phyloP scores from a whole-genome alignment of 306 rosid species.

The Castanopsis chinensis region DNA sequence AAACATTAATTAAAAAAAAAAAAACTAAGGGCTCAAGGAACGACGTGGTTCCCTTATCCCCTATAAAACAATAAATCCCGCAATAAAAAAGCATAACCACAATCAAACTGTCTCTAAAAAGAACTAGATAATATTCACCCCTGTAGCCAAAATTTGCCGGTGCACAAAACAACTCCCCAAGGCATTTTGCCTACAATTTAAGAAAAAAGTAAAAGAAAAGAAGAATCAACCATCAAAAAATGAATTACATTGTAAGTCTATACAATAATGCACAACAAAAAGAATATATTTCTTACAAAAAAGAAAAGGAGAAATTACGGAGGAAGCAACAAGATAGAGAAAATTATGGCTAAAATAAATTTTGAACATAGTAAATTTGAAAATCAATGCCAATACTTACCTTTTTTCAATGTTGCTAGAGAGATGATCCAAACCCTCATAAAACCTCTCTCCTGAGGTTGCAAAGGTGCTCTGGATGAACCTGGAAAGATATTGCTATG shows the following conservation, averaged over 20 bases:
- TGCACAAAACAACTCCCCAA: slow-evolving; percentile 39
- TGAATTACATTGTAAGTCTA: background rate
- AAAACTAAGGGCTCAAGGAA: too few species aligned
- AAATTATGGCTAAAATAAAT: background rate
- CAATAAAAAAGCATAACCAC: slow-evolving; percentile 33
- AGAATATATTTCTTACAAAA: background rate
- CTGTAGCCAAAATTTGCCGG: slow-evolving; percentile 83
- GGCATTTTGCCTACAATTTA: slow-evolving; percentile 55
- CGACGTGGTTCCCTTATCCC: too few species aligned
- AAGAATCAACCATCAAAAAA: background rate
- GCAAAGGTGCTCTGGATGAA: slow-evolving; percentile 99
- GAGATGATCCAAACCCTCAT: slow-evolving; percentile 96
- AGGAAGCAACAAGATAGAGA: background rate
- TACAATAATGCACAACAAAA: background rate
- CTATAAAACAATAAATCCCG: background rate
- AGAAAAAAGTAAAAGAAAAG: background rate
- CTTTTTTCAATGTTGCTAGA: slow-evolving; percentile 99
- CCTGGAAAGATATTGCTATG: slow-evolving; percentile 44
- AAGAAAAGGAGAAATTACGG: background rate
- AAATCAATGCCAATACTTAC: slow-evolving; percentile 21
- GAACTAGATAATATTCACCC: slow-evolving; percentile 87
- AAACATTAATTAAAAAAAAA: too few species aligned
- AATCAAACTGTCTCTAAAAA: slow-evolving; percentile 41
- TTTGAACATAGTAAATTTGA: background rate
- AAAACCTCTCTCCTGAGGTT: slow-evolving; percentile 96